These are phyloP conservation scores for Diaporthe eres DNA, from an alignment of 2,329 filamentous ascomycete genomes.

Conservation along the genomic window DNA sequence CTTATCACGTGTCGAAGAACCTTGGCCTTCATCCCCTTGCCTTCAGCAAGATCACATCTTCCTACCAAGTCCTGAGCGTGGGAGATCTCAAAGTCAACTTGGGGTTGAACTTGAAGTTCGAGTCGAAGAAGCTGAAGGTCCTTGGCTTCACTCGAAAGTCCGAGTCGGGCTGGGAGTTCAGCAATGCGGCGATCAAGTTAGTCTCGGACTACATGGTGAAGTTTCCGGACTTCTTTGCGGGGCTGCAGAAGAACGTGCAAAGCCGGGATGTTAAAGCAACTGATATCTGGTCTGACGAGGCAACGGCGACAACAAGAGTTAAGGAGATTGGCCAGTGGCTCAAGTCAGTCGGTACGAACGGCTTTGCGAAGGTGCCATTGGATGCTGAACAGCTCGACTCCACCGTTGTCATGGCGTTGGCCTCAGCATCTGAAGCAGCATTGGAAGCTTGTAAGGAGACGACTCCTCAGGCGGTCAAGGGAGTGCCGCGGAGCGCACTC, in stretches of 20 bases:
- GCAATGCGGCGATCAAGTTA: slow-evolving; percentile 83
- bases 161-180: slow-evolving; percentile 94
- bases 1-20: slow-evolving; percentile 88
- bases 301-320: slow-evolving; percentile 81
- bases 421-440: slow-evolving; percentile 78
- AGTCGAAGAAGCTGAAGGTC: slow-evolving; percentile 95
- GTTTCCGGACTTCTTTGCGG: slow-evolving; percentile 96
- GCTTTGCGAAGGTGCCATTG: slow-evolving; percentile 94
- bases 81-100: slow-evolving; percentile 89
- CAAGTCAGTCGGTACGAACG: slow-evolving; percentile 90
- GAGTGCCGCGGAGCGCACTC: slow-evolving; percentile 87
- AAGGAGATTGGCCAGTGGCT: slow-evolving; percentile 96
- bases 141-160: slow-evolving; percentile 93
- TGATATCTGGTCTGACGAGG: slow-evolving; percentile 84
- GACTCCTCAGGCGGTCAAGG: slow-evolving; percentile 64
- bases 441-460: slow-evolving; percentile 46
- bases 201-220: slow-evolving; percentile 91
- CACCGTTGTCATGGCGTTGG: slow-evolving; percentile 85
- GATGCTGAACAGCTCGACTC: slow-evolving; percentile 98
- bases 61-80: slow-evolving; percentile 84
- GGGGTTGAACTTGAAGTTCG: slow-evolving; percentile 96
- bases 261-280: slow-evolving; percentile 87
- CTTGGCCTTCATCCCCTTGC: slow-evolving; percentile 87
- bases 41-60: slow-evolving; percentile 95
- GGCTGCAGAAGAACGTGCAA: slow-evolving; percentile 86